Percentiles rank a stretch among this genome's conserved stretches.
Conservation (phyloP, 495 filamentous ascomycete genomes). For the Zalerion maritima region DNA sequence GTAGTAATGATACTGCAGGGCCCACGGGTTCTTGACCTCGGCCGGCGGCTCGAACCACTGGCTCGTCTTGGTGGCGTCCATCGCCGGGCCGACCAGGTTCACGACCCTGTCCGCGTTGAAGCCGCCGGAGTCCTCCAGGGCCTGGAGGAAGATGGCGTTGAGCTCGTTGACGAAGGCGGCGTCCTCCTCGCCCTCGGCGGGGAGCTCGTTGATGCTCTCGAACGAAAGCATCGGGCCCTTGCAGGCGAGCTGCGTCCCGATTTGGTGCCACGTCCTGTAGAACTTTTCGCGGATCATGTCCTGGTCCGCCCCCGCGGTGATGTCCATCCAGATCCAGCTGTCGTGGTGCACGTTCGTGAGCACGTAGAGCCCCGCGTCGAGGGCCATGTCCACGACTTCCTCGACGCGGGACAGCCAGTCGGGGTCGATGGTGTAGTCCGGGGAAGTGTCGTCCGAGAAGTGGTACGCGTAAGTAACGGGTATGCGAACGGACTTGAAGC, state of each 20-base stretch:
- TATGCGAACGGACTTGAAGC: constrained; percentile 45
- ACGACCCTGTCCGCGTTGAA: constrained; percentile 42
- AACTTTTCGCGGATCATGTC: constrained; percentile 42
- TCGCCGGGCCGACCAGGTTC: constrained; percentile 36
- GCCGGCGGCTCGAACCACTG: constrained; percentile 37
- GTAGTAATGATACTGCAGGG: constrained; percentile 51
- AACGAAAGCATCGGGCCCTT: constrained; percentile 42
- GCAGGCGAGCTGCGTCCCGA: constrained; percentile 39
- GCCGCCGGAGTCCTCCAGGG: constrained; percentile 39
- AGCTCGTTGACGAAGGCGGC: constrained; percentile 37
- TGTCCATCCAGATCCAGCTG: constrained; percentile 44
- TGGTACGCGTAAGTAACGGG: constrained; percentile 49
- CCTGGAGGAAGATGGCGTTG: constrained; percentile 42
- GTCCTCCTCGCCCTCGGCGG: constrained; percentile 35
- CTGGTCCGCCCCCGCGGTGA: constrained; percentile 31
- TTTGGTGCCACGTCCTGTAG: constrained; percentile 43
- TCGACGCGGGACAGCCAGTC: constrained; percentile 46
- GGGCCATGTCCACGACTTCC: constrained; percentile 42
- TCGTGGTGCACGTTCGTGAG: constrained; percentile 50
- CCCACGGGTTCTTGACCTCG: constrained; percentile 41
- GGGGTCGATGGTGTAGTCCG: constrained; percentile 38
- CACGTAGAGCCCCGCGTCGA: constrained; percentile 33
- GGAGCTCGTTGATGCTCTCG: constrained; percentile 47
- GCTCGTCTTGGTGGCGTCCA: constrained; percentile 37
- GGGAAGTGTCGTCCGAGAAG: constrained; percentile 32